Percentiles rank a stretch among this genome's conserved stretches.
Evolutionary conservation across 1,284 basidiomycete species (phyloP).

Genomic region (Stygiomarasmius scandens): DNA sequence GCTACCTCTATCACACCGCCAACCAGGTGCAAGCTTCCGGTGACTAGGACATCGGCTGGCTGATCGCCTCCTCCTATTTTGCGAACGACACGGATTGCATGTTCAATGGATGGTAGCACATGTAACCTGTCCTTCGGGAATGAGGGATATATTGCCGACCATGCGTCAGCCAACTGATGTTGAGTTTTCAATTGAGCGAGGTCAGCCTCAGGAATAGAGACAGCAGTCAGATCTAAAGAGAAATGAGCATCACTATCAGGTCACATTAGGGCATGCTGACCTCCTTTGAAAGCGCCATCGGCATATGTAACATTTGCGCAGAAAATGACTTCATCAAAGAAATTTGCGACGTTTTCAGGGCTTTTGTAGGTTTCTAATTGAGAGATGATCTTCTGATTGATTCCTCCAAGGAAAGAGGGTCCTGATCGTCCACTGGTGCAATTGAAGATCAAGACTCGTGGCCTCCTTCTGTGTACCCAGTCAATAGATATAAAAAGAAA

Average conservation of each 20-base stretch:
- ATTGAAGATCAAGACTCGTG: conserved; percentile 88
- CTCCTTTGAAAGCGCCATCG: conserved; percentile 88
- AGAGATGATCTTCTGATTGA: conserved; percentile 52
- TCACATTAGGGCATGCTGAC: conserved; percentile 42
- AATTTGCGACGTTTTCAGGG: conserved; percentile 39
- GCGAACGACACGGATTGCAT: conserved; percentile 73
- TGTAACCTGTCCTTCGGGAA: conserved; percentile 69
- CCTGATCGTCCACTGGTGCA: conserved; percentile 92
- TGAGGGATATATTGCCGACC: conserved; percentile 64
- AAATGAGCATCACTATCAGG: conserved; percentile 5
- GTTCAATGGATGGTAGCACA: conserved; percentile 87
- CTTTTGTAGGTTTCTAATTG: conserved; percentile 47
- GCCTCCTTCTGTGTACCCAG: neutral
- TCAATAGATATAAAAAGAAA: neutral
- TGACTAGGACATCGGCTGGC: conserved; percentile 72
- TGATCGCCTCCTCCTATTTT: conserved; percentile 34
- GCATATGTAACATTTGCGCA: conserved; percentile 96
- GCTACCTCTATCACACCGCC: conserved; percentile 95
- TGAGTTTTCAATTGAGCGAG: conserved; percentile 75
- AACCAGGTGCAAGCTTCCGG: conserved; percentile 93
- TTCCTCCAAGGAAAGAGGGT: conserved; percentile 65
- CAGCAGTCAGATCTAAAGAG: conserved; percentile 69
- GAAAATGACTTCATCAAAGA: conserved; percentile 90
- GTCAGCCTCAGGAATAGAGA: conserved; percentile 66
- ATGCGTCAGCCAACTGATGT: conserved; percentile 74